phyloP scores from a whole-genome alignment of 441 rosid species.

The Adansonia madagascariensis region DNA sequence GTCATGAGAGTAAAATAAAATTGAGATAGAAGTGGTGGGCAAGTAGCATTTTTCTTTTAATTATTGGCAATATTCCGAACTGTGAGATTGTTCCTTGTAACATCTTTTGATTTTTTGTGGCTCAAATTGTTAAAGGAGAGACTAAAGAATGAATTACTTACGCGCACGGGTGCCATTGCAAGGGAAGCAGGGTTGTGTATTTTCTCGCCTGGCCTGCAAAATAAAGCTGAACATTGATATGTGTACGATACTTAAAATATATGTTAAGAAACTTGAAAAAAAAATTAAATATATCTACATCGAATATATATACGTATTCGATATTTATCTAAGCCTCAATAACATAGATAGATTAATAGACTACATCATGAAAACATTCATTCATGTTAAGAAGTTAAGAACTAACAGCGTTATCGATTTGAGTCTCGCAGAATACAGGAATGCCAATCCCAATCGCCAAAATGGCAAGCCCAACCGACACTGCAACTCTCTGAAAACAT shows the following conservation, averaged over 20 bases:
- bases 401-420: constrained; percentile 85
- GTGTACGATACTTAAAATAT: too few relatives aligned
- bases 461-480: constrained; percentile 80
- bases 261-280: too few relatives aligned
- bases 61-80: not conserved
- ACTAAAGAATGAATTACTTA: constrained; percentile 39
- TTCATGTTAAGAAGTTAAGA: not conserved
- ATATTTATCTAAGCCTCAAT: too few relatives aligned
- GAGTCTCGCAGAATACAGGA: constrained; percentile 84
- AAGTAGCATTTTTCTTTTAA: too few relatives aligned
- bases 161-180: constrained; percentile 95
- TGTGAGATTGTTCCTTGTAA: not conserved
- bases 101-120: not conserved
- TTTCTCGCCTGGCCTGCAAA: constrained; percentile 78
- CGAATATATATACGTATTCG: too few relatives aligned
- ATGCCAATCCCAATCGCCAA: constrained; percentile 82
- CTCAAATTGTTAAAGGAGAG: not conserved
- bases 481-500: constrained; percentile 65
- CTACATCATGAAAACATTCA: not conserved
- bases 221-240: not conserved
- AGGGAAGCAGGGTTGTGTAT: constrained; percentile 94
- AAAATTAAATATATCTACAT: too few relatives aligned
- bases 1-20: too few relatives aligned
- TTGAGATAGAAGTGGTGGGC: too few relatives aligned
- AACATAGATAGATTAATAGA: too few relatives aligned